phyloP scores from a whole-genome alignment of 2,329 filamentous ascomycete genomes.

The Aspergillus cejpii region DNA sequence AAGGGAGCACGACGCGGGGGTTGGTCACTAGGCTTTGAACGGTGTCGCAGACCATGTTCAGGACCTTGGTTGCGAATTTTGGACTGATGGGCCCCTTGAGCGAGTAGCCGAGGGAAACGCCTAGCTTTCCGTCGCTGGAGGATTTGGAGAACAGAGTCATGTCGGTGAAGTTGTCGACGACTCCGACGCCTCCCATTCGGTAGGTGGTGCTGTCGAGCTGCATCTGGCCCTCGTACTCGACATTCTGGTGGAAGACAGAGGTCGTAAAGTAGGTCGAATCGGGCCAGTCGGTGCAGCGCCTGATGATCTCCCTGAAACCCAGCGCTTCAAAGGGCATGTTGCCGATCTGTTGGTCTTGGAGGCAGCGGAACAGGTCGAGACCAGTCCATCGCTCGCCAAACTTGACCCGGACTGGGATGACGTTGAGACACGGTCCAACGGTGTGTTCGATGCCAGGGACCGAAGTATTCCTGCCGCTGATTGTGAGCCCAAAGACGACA shows the following conservation, averaged over 20 bases:
- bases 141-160: conserved; percentile 37
- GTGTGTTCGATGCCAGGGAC: conserved; percentile 51
- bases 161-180: conserved; percentile 38
- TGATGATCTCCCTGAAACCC: conserved; percentile 50
- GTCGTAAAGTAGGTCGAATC: conserved; percentile 39
- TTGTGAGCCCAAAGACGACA: conserved; percentile 61
- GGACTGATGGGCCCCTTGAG: conserved; percentile 31
- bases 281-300: conserved; percentile 38
- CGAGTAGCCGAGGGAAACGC: conserved; percentile 36
- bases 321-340: conserved; percentile 52
- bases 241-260: conserved; percentile 37
- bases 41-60: conserved; percentile 39
- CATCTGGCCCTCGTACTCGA: conserved; percentile 32
- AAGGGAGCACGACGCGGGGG: conserved; percentile 30
- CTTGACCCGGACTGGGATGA: conserved; percentile 56
- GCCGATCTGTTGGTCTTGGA: conserved; percentile 54
- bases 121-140: conserved; percentile 27
- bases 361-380: conserved; percentile 47
- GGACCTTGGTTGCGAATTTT: conserved; percentile 30
- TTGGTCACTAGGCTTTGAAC: conserved; percentile 33
- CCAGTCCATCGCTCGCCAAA: conserved; percentile 49
- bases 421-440: conserved; percentile 61
- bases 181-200: conserved; percentile 35
- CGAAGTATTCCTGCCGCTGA: conserved; percentile 57
- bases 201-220: conserved; percentile 36